Evolutionary conservation across 2,329 filamentous ascomycete genomes (phyloP), one percentile per base, ranked within the genome.

Genomic region (Colletotrichum euphorbiae): DNA sequence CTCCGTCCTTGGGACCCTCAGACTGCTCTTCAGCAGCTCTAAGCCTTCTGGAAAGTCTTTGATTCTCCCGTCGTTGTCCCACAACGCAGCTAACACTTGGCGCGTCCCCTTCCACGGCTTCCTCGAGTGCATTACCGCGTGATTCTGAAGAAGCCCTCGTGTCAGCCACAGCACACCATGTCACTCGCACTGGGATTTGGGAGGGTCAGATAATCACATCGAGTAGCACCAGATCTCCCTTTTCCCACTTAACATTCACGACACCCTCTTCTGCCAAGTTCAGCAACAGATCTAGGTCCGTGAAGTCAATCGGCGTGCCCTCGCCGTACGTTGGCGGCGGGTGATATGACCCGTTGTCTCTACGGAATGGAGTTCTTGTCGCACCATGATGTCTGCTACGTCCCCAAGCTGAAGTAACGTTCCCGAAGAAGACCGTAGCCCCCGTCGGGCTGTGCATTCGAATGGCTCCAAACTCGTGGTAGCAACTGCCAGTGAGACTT

Each of bases 351-450:
- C 67, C 73, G 45, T 78, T 75, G 45, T 78, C 75, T 4, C 75
- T 76, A 15, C 69, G 72, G 60, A 77, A 77, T 0, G 76, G 76
- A 9, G 73, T 71, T 19, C 72, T 67, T 1, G 77, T 78, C 33
- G 76, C 77, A 13, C 76, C 76, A 55, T 78, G 77, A 33, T 76
- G 72, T 15, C 61, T 72, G 52, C 75, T 78, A 12, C 76, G 73
- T 4, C 76, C 77, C 77, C 76, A 79, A 2, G 77, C 77, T 15
- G 73, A 76, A 7, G 77, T 78, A n/a, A 79, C 66, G 55, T 78
- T 78, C 6, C 77, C 77, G 48, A 79, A 79, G 70, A 74, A 78
- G 0, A 74, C 74, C 0, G 73, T 71, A 3, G 74, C 58, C 0
- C 72, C 73, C 1, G 73, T 76, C 9, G 73, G 71, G 8, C 74